A percentile compares a stretch with the other conserved stretches of the same genome.
Conservation (phyloP, 768 basidiomycete species). For the Naganishia friedmannii region DNA sequence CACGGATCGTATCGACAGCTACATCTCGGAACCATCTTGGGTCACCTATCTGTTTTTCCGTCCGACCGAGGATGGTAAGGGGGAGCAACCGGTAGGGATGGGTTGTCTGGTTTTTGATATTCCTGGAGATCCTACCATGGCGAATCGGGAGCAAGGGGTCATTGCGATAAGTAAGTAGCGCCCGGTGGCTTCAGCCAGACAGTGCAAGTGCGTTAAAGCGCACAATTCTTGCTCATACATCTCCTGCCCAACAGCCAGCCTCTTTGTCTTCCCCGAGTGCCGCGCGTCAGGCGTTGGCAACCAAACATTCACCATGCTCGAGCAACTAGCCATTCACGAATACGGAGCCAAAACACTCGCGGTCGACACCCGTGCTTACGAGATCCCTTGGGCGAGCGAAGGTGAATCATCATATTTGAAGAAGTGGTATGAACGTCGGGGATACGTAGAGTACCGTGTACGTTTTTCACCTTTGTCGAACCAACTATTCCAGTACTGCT, state of each 20-base stretch:
- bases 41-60: conserved; percentile 9
- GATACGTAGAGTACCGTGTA: conserved; percentile 35
- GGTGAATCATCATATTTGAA: conserved; percentile 18
- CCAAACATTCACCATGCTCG: conserved; percentile 34
- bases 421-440: conserved; percentile 34
- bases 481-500: too few relatives aligned
- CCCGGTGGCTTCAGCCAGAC: too few relatives aligned
- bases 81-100: conserved; percentile 38
- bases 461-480: conserved; percentile 6
- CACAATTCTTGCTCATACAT: conserved; percentile 1
- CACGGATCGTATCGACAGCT: conserved; percentile 13
- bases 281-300: conserved; percentile 32
- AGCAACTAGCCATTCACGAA: conserved; percentile 31
- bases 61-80: not conserved
- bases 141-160: conserved; percentile 22
- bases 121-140: conserved; percentile 31
- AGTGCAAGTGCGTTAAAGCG: too few relatives aligned
- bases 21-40: conserved; percentile 21
- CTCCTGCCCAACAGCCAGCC: conserved; percentile 33
- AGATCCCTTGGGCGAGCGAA: conserved; percentile 6
- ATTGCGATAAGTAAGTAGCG: conserved; percentile 36
- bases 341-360: conserved; percentile 35
- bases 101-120: conserved; percentile 38
- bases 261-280: conserved; percentile 36
- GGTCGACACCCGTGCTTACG: conserved; percentile 37